These are phyloP conservation scores for Pseudozyma pruni DNA, from an alignment of 1,284 basidiomycete genomes.

Conservation along the genomic window DNA sequence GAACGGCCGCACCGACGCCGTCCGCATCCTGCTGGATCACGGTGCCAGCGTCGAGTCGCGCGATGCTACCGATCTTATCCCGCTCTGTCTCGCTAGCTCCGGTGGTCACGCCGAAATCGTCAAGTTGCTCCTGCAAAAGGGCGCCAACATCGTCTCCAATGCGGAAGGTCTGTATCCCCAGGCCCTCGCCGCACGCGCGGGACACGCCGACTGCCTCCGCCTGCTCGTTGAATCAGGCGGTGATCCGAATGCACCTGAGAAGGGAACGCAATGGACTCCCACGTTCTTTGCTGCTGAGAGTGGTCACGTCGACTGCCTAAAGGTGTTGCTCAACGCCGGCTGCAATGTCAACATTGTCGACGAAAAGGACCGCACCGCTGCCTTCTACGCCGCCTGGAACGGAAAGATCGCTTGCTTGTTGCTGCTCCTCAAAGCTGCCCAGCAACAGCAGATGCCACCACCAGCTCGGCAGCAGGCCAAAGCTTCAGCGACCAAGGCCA, in stretches of 20 bases:
- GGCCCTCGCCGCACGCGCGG: conserved; percentile 96
- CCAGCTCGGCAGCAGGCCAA: conserved; percentile 13
- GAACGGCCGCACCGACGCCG: conserved; percentile 83
- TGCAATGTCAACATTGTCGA: conserved; percentile 80
- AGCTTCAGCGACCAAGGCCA: conserved; percentile 24
- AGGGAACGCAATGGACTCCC: conserved; percentile 96
- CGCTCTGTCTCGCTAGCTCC: conserved; percentile 89
- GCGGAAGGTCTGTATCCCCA: conserved; percentile 95
- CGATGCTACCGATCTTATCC: conserved; percentile 77
- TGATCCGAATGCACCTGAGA: conserved; percentile 79
- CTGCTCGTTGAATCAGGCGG: conserved; percentile 75
- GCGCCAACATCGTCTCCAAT: conserved; percentile 83
- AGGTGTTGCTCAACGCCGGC: conserved; percentile 81
- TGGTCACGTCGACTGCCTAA: conserved; percentile 82
- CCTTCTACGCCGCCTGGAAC: conserved; percentile 98
- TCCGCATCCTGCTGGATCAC: conserved; percentile 61
- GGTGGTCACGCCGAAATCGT: conserved; percentile 88
- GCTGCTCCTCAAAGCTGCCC: conserved; percentile 69
- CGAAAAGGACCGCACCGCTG: conserved; percentile 84
- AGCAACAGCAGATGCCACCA: conserved; percentile 7
- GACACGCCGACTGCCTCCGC: conserved; percentile 83
- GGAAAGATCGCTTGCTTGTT: conserved; percentile 78
- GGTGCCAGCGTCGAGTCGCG: conserved; percentile 56
- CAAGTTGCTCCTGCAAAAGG: conserved; percentile 78
- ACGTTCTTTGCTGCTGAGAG: conserved; percentile 93